These are phyloP conservation scores for Colletotrichum australisinense DNA, from an alignment of 2,329 filamentous ascomycete species.

Conservation along the genomic window DNA sequence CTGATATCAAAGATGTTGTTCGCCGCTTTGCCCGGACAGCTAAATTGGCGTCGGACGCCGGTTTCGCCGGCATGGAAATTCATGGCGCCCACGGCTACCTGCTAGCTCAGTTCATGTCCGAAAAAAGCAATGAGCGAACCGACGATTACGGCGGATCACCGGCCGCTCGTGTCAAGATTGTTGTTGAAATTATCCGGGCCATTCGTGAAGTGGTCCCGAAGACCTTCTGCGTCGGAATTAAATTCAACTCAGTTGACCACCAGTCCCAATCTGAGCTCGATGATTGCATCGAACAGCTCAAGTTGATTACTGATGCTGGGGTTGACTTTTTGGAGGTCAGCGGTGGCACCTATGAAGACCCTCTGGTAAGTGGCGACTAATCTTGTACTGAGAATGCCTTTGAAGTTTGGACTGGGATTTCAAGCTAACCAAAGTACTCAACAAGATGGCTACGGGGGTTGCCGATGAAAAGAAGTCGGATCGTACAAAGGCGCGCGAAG, in stretches of 20 bases:
- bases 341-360: conserved; percentile 70
- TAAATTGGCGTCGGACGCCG: conserved; percentile 56
- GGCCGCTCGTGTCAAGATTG: conserved; percentile 59
- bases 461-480: conserved; percentile 45
- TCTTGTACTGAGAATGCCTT: background rate
- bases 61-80: conserved; percentile 57
- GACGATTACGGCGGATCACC: conserved; percentile 67
- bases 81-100: conserved; percentile 69
- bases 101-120: conserved; percentile 65
- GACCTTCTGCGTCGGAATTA: conserved; percentile 62
- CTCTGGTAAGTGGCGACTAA: conserved; percentile 48
- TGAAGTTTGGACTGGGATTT: conserved; percentile 39
- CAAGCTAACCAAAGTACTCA: conserved; percentile 21
- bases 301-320: conserved; percentile 57
- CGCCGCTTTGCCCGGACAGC: conserved; percentile 65
- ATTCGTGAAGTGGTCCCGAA: conserved; percentile 50
- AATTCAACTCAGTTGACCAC: conserved; percentile 69
- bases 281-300: conserved; percentile 69
- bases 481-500: conserved; percentile 67
- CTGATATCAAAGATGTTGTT: conserved; percentile 66
- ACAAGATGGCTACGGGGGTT: conserved; percentile 13
- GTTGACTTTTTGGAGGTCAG: conserved; percentile 78
- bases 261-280: conserved; percentile 57
- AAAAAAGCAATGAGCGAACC: conserved; percentile 60
- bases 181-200: conserved; percentile 61